Percentiles rank a stretch among this genome's conserved stretches.
Evolutionary conservation across 192 early-diverging fungal species (phyloP).

Genomic region (Allomyces macrogynus): DNA sequence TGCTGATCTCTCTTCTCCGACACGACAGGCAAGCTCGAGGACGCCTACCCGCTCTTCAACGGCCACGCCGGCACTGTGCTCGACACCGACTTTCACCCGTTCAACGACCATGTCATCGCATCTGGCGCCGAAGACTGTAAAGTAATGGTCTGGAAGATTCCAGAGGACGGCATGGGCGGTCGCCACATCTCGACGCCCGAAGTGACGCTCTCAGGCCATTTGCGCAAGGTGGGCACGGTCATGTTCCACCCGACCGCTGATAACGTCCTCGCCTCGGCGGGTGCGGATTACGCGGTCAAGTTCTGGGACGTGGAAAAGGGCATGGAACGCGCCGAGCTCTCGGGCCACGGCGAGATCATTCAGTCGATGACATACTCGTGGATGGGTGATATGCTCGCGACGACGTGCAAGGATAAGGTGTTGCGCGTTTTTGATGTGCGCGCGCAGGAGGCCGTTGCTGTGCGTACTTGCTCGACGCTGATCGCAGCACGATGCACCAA

Average conservation of each 20-base stretch:
- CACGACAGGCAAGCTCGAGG: conserved; percentile 61
- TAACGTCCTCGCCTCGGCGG: conserved; percentile 73
- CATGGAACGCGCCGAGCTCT: conserved; percentile 48
- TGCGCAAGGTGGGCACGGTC: conserved; percentile 87
- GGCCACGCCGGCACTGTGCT: conserved; percentile 87
- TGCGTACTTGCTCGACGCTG: neutral
- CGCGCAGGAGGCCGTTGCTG: conserved; percentile 49
- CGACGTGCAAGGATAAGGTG: conserved; percentile 92
- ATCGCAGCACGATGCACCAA: too few species aligned
- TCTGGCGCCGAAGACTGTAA: conserved; percentile 59
- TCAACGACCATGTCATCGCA: conserved; percentile 92
- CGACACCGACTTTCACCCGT: conserved; percentile 94
- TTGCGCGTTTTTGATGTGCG: conserved; percentile 86
- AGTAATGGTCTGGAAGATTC: conserved; percentile 91
- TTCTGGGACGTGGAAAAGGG: conserved; percentile 90
- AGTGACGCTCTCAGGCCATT: neutral
- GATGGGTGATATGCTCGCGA: conserved; percentile 63
- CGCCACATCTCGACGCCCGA: neutral
- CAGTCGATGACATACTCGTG: conserved; percentile 80
- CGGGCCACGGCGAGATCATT: conserved; percentile 75
- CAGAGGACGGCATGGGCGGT: conserved; percentile 34
- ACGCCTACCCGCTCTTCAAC: conserved; percentile 67
- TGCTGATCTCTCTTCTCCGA: neutral
- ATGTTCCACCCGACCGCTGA: conserved; percentile 90
- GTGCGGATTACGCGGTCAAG: conserved; percentile 67